Conservation (phyloP, 176 grass and related monocot genomes). For the Phoenix dactylifera region DNA sequence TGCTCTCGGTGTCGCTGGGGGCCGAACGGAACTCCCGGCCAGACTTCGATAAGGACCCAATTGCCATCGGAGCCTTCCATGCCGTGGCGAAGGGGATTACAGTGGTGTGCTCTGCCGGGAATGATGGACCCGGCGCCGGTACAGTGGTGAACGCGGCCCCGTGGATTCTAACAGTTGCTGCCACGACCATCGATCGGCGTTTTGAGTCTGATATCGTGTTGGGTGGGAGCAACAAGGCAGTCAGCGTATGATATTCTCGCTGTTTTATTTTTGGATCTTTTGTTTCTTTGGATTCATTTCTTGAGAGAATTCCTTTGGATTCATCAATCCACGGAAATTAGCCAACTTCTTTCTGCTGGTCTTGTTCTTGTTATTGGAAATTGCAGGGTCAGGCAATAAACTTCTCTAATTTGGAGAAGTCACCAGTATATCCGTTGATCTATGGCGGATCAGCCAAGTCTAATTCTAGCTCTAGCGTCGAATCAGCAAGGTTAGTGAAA, state of each 20-base stretch:
- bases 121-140: conserved; percentile 37
- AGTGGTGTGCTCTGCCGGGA: conserved; percentile 78
- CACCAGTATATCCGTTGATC: conserved; percentile 67
- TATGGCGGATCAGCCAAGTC: conserved; percentile 50
- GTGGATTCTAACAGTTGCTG: conserved; percentile 85
- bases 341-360: too few species aligned
- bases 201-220: conserved; percentile 80
- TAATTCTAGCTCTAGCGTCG: conserved; percentile 37
- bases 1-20: conserved; percentile 59
- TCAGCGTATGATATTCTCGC: conserved; percentile 19
- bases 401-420: conserved; percentile 61
- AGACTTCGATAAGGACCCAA: conserved; percentile 51
- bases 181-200: conserved; percentile 69
- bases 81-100: conserved; percentile 57
- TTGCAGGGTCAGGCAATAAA: conserved; percentile 70
- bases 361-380: too few species aligned
- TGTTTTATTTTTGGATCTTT: too few species aligned
- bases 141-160: conserved; percentile 68
- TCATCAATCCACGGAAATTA: too few species aligned
- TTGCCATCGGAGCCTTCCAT: conserved; percentile 82
- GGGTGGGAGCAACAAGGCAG: conserved; percentile 41
- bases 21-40: conserved; percentile 27
- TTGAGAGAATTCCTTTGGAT: too few species aligned
- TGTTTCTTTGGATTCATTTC: too few species aligned
- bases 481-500: conserved; percentile 45